These are phyloP conservation scores for Phytophthora niederhauseri DNA, from an alignment of 352 stramenopile genomes.

Conservation along the genomic window DNA sequence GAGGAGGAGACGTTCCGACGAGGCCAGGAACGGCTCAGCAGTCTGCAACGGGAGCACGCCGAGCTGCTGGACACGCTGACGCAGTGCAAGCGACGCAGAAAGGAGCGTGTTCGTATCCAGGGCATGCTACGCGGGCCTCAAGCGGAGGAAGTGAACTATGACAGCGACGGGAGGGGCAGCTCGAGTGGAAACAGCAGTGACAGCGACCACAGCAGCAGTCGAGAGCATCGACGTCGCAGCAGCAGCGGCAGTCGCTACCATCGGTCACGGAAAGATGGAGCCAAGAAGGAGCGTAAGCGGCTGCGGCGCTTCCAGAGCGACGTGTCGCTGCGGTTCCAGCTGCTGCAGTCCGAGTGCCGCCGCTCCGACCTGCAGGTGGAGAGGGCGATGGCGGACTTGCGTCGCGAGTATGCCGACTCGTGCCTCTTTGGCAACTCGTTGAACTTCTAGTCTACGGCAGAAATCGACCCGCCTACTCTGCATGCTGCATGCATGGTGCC, in stretches of 20 bases:
- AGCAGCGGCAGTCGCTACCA: conserved; percentile 13
- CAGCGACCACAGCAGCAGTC: conserved; percentile 16
- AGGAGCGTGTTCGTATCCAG: conserved; percentile 42
- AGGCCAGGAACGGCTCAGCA: conserved; percentile 34
- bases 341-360: conserved; percentile 66
- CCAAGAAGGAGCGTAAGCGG: conserved; percentile 52
- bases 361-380: conserved; percentile 62
- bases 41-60: conserved; percentile 47
- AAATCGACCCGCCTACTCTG: neutral
- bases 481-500: neutral
- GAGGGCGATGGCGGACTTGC: conserved; percentile 53
- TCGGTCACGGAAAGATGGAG: conserved; percentile 12
- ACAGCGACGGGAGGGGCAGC: conserved; percentile 19
- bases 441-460: conserved; percentile 21
- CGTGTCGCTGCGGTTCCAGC: conserved; percentile 57
- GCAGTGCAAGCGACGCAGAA: conserved; percentile 42
- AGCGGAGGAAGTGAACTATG: conserved; percentile 11
- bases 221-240: conserved; percentile 3
- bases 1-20: conserved; percentile 41
- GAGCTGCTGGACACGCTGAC: conserved; percentile 44
- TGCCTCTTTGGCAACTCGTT: conserved; percentile 63
- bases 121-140: conserved; percentile 36
- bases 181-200: conserved; percentile 18
- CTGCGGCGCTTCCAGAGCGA: conserved; percentile 51
- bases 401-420: conserved; percentile 67